Percentiles rank a stretch among this genome's conserved stretches.
These are phyloP conservation scores for Leccinum aurantiacum DNA, from an alignment of 768 basidiomycete genomes.

Conservation along the genomic window DNA sequence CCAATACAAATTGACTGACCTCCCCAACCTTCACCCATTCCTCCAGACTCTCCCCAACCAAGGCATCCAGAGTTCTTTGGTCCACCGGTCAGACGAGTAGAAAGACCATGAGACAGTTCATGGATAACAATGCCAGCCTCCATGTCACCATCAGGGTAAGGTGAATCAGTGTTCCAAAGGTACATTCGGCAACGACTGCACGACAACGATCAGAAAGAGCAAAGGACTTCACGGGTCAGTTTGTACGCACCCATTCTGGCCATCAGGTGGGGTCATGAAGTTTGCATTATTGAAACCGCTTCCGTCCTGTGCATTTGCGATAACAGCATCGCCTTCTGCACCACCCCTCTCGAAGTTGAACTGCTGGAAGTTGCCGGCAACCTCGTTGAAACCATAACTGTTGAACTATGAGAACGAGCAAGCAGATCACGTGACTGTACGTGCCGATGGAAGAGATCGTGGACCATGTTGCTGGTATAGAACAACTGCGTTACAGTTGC, in stretches of 20 bases:
- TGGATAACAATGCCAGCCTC: conserved; percentile 98
- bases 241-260: conserved; percentile 60
- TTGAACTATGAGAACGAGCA: conserved; percentile 14
- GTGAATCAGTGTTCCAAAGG: conserved; percentile 88
- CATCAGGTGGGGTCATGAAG: conserved; percentile 85
- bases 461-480: conserved; percentile 79
- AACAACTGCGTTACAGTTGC: conserved; percentile 85
- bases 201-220: background rate
- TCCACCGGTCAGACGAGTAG: conserved; percentile 93
- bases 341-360: conserved; percentile 95
- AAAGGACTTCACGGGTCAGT: no score
- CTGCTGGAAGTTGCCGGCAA: conserved; percentile 93
- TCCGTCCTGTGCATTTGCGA: conserved; percentile 94
- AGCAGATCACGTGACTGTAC: background rate
- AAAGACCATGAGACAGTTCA: conserved; percentile 85
- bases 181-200: conserved; percentile 86
- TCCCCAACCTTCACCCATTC: conserved; percentile 99
- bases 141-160: conserved; percentile 92
- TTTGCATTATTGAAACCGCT: conserved; percentile 91
- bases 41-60: conserved; percentile 94
- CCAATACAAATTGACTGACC: conserved; percentile 34
- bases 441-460: conserved; percentile 78
- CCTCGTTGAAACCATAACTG: conserved; percentile 66
- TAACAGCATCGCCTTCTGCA: conserved; percentile 82
- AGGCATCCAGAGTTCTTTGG: conserved; percentile 86